phyloP scores from a whole-genome alignment of 108 stramenopile species.

The Fragilariopsis cylindrus region DNA sequence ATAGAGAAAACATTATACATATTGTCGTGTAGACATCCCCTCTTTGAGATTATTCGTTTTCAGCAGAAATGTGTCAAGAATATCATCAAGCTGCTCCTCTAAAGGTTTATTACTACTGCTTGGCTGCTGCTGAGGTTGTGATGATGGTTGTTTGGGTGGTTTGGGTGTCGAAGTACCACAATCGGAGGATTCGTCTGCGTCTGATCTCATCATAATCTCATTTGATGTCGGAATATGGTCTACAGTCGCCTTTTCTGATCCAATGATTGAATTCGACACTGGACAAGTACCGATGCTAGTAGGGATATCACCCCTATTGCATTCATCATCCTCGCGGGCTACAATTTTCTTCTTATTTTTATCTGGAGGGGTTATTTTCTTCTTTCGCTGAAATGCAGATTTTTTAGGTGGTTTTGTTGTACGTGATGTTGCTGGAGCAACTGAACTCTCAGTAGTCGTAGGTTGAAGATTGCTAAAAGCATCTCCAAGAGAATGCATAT shows the following conservation, averaged over 20 bases:
- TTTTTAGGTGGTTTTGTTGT: constrained; percentile 20
- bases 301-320: not conserved
- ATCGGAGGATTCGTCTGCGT: not conserved
- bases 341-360: constrained; percentile 4
- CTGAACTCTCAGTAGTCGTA: not conserved
- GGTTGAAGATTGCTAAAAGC: constrained; percentile 17
- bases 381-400: constrained; percentile 16
- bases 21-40: constrained; percentile 66
- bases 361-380: not conserved
- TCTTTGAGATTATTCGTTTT: constrained; percentile 54
- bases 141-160: not conserved
- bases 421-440: not conserved
- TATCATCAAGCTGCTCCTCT: constrained; percentile 73
- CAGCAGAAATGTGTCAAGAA: constrained; percentile 62
- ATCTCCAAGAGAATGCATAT: constrained; percentile 67
- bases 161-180: not conserved
- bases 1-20: constrained; percentile 12
- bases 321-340: not conserved
- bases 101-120: constrained; percentile 23
- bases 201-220: too few relatives aligned
- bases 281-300: constrained; percentile 1
- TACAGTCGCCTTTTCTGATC: not conserved
- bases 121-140: not conserved
- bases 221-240: not conserved
- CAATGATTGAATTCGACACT: not conserved